Conservation (phyloP, 2,329 filamentous ascomycete genomes). For the Phialophora tarda region DNA sequence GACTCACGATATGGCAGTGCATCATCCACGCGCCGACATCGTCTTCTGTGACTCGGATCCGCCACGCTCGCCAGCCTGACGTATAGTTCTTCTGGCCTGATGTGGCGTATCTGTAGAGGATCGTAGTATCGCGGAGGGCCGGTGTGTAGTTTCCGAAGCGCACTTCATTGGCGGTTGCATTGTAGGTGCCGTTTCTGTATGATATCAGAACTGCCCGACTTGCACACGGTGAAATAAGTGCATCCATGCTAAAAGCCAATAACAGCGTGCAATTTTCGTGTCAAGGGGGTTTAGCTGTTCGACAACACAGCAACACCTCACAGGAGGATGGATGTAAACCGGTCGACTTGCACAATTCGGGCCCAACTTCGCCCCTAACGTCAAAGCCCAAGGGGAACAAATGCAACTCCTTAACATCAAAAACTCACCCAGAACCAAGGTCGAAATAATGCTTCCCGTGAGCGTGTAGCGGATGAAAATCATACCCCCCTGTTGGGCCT, state of each 20-base stretch:
- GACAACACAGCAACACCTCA: background rate
- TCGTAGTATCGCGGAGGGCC: slow-evolving; percentile 56
- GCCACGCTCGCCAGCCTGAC: slow-evolving; percentile 67
- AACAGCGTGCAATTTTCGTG: background rate
- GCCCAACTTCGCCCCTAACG: background rate
- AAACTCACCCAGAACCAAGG: slow-evolving; percentile 49
- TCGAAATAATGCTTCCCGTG: slow-evolving; percentile 56
- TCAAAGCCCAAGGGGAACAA: background rate
- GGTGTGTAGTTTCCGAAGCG: slow-evolving; percentile 47
- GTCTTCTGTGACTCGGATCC: slow-evolving; percentile 56
- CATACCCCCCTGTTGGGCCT: slow-evolving; percentile 42
- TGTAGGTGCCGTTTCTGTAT: slow-evolving; percentile 50
- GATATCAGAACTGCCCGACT: background rate
- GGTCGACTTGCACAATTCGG: background rate
- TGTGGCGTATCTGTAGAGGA: slow-evolving; percentile 61
- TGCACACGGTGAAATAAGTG: background rate
- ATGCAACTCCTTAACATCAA: background rate
- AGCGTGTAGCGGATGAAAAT: slow-evolving; percentile 55
- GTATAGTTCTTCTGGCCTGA: slow-evolving; percentile 50
- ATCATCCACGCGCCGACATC: slow-evolving; percentile 58
- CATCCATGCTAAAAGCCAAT: background rate
- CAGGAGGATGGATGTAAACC: background rate
- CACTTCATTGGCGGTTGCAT: slow-evolving; percentile 50
- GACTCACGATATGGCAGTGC: slow-evolving; percentile 52
- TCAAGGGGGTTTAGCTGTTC: background rate